These are phyloP conservation scores for Arxiozyma slooffiae DNA, from an alignment of 1,139 yeast species.

Conservation along the genomic window DNA sequence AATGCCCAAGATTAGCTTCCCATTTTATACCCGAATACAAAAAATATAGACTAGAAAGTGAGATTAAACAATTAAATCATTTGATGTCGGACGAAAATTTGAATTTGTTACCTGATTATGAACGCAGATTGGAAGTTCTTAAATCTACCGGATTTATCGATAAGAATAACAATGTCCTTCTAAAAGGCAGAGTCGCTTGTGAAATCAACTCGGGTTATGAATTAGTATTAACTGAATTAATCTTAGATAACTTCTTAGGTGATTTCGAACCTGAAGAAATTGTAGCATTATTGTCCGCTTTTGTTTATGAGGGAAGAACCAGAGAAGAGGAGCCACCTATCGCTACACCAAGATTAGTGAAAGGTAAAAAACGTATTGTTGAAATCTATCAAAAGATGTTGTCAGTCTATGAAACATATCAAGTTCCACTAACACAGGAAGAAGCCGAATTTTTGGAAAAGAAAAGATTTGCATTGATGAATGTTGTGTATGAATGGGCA, in stretches of 20 bases:
- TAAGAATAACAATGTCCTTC: constrained; percentile 58
- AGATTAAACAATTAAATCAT: constrained; percentile 48
- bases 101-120: constrained; percentile 86
- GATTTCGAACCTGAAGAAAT: constrained; percentile 94
- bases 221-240: constrained; percentile 75
- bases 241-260: constrained; percentile 82
- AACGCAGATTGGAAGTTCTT: constrained; percentile 72
- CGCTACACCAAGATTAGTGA: constrained; percentile 74
- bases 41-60: constrained; percentile 38
- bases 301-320: constrained; percentile 83
- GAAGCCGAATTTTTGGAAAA: constrained; percentile 78
- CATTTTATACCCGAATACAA: constrained; percentile 43
- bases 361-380: constrained; percentile 61
- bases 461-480: constrained; percentile 80
- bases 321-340: constrained; percentile 45
- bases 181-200: constrained; percentile 81
- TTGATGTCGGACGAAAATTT: constrained; percentile 78
- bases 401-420: constrained; percentile 53
- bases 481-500: constrained; percentile 97
- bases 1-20: constrained; percentile 37
- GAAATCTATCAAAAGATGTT: constrained; percentile 60
- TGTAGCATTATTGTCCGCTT: constrained; percentile 82
- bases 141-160: constrained; percentile 72
- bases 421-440: constrained; percentile 69
- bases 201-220: constrained; percentile 90